Base-by-base conservation (phyloP, 73 alveolate species). In the Urostyla sp. region DNA sequence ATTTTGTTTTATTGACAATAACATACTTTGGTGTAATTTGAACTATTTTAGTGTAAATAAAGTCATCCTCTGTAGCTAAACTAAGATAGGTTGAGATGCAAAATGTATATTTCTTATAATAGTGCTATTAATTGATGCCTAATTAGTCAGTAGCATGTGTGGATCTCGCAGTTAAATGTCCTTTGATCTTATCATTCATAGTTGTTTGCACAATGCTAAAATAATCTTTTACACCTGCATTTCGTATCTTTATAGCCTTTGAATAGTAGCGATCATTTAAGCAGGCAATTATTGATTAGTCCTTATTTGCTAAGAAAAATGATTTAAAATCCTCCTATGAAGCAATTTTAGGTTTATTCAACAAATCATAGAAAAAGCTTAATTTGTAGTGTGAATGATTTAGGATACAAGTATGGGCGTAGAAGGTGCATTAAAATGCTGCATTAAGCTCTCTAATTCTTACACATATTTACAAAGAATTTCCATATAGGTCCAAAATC, bases 1-100 rank as follows among this genome's bases (percentile, higher is more conserved):
- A 36, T 1, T 31, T 26, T 89, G 60, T 35, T 16, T 48, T 52
- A 45, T 85, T 85, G 2, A 85, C 74, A 20, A 85, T 45, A 3
- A 85, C 84, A 61, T 40, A 76, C 50, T 53, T 43, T 7, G 93
- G 93, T 0, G 61, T 31, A 21, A 85, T 48, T 21, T 59, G 53
- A 4, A 85, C 74, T 5, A 85, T 50, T 32, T 75, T 85, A 44
- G 93, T 75, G 61, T 57, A 76, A 0, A 85, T 38, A 18, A 46
- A 84, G 36, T 85, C 85, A 61, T 61, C 48, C 24, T 61, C 72
- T 16, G 48, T 49, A 8, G 72, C 85, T 0, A 38, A 48, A 15
- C 48, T 26, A 7, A 66, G 16, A 28, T 66, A 66, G 43, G 37
- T 66, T 16, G 6, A 6, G 52, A 40, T 40, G 27, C 37, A 59